Evolutionary conservation across 2,329 filamentous ascomycete species (phyloP), one percentile per base, ranked within the genome.

Genomic region (Raffaelea deltoideospora): DNA sequence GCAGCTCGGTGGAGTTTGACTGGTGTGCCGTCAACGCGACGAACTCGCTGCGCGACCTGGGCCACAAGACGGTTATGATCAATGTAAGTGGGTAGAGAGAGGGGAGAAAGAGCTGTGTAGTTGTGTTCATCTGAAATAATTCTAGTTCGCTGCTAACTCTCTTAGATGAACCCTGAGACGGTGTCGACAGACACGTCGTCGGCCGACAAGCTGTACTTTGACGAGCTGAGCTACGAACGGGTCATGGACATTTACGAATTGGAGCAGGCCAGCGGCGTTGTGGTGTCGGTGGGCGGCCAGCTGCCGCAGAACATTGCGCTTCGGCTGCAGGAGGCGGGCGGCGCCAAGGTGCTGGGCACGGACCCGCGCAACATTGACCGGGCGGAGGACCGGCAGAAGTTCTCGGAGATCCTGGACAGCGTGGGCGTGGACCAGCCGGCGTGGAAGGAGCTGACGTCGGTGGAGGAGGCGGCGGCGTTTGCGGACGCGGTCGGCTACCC

Each of bases 1-100:
- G 90, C 46, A 95, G 87, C 0, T 95, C 88, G 0, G 90, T 98
- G 41, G 90, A 98, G 55, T 98, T 98, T 57, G 90, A 98, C 59
- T 98, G 90, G 90, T 96, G 90, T 57, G 94, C 90, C 5, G 90
- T 98, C 21, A 72, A 88, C 41, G 85, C 90, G 6, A 92, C 96
- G 43, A 78, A 88, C 44, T 96, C 90, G 2, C 70, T 98, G 8
- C 76, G 90, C 35, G 74, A 83, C 45, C 72, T 78, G 41, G 82
- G 82, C 3, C 76, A 79, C 65, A 96, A 96, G 68, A 96, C 90
- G 0, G 77, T 96, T 50, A 96, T 96, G 88, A 77, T 93, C 34
- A 93, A 93, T 50, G 45, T 50, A 41, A 38, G 48, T 47, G 48
- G 45, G 47, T 24, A 29, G 33, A 49, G 50, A 24, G 13, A 24